Evolutionary conservation across 2,329 filamentous ascomycete genomes (phyloP), one percentile per base, ranked within the genome.

Genomic region (Westerdykella ornata): DNA sequence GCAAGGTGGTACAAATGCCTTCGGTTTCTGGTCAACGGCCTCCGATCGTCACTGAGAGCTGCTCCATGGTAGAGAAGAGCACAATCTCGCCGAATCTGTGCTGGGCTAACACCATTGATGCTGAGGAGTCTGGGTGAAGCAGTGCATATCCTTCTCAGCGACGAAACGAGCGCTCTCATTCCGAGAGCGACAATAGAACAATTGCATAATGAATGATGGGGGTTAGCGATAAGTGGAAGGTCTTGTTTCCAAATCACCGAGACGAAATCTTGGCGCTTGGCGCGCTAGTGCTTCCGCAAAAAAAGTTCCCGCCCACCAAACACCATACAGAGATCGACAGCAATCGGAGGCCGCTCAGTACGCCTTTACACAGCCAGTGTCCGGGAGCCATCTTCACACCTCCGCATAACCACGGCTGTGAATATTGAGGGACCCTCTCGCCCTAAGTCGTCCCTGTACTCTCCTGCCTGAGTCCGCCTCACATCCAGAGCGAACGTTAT

Each of bases 81-180:
- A 22, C 36, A 34, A 5, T 22, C 20, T 9, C 20, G 22, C 8
- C 12, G 8, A 26, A 26, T 26, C 7, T 26, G 22, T 2, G 12
- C 22, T 26, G 22, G 12, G 22, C 22, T 11, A 8, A 26, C 22
- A 4, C 12, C n/a, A n/a, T n/a, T n/a, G n/a, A n/a, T n/a, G n/a
- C n/a, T n/a, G n/a, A n/a, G 22, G 8, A 9, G 3, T 26, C 22
- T 26, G 4, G 22, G 22, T 26, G 22, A 26, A 26, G 12, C 22
- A 26, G n/a, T n/a, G n/a, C n/a, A n/a, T n/a, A n/a, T n/a, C n/a
- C 22, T 11, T 26, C 22, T 26, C 22, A 26, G 22, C 7, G 22
- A 26, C 22, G 50, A 44, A 43, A 53, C 49, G 49, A 44, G 39
- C 44, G 51, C 58, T 63, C 61, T 63, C 62, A 65, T 65, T 37